Evolutionary conservation across 208 protist species (phyloP), one percentile per base, ranked within the genome.

Genomic region (Phytomonas francai): DNA sequence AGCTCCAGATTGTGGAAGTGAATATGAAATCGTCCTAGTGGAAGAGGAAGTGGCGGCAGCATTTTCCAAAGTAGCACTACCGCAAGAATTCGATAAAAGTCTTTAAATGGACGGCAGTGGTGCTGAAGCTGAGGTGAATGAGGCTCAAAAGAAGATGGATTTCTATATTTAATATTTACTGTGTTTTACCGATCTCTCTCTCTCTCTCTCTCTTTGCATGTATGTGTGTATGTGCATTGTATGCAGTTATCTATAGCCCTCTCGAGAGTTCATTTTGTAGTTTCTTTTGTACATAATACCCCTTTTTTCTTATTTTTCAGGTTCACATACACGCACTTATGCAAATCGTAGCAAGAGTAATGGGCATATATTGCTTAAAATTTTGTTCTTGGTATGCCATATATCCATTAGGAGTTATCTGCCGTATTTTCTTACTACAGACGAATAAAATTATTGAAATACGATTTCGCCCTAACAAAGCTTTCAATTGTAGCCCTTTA

Each of bases 251-350:
- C 59, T 63, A 63, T 63, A 33, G 32, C 2, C 54, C 0, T 63
- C 22, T 56, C 7, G 3, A 39, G 19, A 25, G 34, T 63, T 63
- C 19, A 3, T 63, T 63, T 63, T 22, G 4, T 63, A 63, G 34
- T 22, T 63, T 63, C 4, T 63, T 63, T 36, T 39, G 19, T 36
- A 58, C 22, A n/a, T 63, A 63, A 63, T 63, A 22, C 16, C 19
- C 22, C 19, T 25, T 54, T 45, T 7, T 49, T 19, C 19, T 3
- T 12, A 63, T 63, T 63, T 58, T 63, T 1, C 36, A 58, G 19
- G 32, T n/a, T n/a, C 22, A 45, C 59, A 58, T 45, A 63, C 11
- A 25, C 4, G 19, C 6, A 34, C 19, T 63, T 12, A 58, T 7
- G 6, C 22, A 51, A 58, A 58, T 63, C 54, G 6, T 63, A 39